A percentile compares a stretch with the other conserved stretches of the same genome.
phyloP scores from a whole-genome alignment of 139 green algal genomes.

The Closterium sp. region DNA sequence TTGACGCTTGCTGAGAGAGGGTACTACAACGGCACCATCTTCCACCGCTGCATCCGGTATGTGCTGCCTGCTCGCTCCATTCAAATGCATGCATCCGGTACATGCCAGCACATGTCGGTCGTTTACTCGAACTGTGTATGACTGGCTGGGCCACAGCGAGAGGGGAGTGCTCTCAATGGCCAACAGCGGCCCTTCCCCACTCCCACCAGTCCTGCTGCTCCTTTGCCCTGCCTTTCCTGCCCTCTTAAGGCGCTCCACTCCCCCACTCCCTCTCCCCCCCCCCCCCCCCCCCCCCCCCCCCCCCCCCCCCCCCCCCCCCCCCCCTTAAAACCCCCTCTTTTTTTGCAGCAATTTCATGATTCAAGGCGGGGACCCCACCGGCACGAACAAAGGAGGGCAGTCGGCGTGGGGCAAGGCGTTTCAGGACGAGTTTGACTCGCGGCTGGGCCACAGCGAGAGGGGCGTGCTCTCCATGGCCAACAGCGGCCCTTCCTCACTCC shows the following conservation, averaged over 20 bases:
- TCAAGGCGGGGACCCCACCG: conserved; percentile 94
- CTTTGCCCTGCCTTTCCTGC: background rate
- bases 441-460: conserved; percentile 57
- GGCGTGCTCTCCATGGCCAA: conserved; percentile 77
- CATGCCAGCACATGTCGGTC: too few relatives aligned
- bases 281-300: background rate
- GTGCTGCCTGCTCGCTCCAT: background rate
- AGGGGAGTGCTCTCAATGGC: background rate
- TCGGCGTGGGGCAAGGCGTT: conserved; percentile 73
- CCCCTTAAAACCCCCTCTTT: background rate
- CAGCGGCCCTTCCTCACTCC: conserved; percentile 61
- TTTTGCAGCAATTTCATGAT: conserved; percentile 16
- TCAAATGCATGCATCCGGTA: too few relatives aligned
- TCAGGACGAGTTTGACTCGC: conserved; percentile 59
- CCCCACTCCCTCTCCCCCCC: background rate
- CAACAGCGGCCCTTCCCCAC: background rate
- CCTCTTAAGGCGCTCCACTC: background rate
- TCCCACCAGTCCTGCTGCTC: background rate
- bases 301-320: background rate
- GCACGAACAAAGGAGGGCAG: conserved; percentile 86
- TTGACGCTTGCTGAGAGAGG: conserved; percentile 77
- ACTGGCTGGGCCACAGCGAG: background rate
- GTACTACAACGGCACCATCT: conserved; percentile 87
- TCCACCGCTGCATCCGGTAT: conserved; percentile 84
- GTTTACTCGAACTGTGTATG: too few relatives aligned